Evolutionary conservation across 1,284 basidiomycete species (phyloP).

Genomic region (Ceratobasidium sp.): DNA sequence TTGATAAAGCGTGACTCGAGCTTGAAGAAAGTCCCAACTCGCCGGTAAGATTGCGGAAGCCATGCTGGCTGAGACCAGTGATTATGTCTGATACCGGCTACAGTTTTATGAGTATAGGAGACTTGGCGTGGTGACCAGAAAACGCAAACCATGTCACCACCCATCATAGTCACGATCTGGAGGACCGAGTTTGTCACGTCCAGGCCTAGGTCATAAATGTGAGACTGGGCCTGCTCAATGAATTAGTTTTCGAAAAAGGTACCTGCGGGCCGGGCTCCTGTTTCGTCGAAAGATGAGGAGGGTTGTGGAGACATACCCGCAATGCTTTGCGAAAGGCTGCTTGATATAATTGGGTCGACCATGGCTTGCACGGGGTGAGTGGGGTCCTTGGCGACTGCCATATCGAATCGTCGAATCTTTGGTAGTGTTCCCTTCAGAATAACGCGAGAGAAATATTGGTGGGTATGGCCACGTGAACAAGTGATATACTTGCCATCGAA

Average conservation of each 20-base stretch:
- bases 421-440: too few species aligned
- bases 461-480: too few species aligned
- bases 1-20: not conserved
- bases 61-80: not conserved
- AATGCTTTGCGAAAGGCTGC: too few species aligned
- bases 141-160: not conserved
- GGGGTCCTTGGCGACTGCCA: too few species aligned
- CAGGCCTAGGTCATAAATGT: not conserved
- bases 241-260: not conserved
- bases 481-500: too few species aligned
- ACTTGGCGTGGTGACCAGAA: not conserved
- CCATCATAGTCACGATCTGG: not conserved
- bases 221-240: not conserved
- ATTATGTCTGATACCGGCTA: constrained; percentile 1
- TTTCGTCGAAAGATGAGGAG: not conserved
- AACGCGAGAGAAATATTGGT: too few species aligned
- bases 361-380: too few species aligned
- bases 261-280: not conserved
- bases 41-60: not conserved
- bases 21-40: not conserved
- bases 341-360: too few species aligned
- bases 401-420: too few species aligned
- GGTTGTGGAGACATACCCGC: not conserved
- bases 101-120: not conserved
- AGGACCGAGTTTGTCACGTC: not conserved